Evolutionary conservation across 345 rosid species (phyloP), one percentile per base, ranked within the genome.

Genomic region (Corymbia maculata): DNA sequence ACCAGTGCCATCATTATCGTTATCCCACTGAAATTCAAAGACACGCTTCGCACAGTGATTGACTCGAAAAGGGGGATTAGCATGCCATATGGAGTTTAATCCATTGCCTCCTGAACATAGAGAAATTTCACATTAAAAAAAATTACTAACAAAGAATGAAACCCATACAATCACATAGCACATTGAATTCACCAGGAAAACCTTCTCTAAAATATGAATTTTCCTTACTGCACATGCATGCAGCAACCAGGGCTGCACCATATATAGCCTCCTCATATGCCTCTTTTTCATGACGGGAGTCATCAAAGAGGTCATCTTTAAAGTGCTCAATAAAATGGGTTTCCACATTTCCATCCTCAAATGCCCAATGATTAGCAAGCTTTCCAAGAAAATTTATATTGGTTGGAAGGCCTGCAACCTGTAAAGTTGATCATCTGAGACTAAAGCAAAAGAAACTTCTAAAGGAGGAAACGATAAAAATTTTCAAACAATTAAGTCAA

Each of bases 331-430:
- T 96, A 90, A 97, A 96, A 93, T 97, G 99, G 16, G 99, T 97
- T 94, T 97, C 99, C 89, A 97, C 97, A 79, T 94, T 90, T 68
- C 97, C 99, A 91, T 89, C 94, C 92, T 92, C 93, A 92, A 97
- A 97, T 88, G 93, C 96, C 91, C 87, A 91, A 86, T 97, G 97
- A 89, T 91, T 92, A 79, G 98, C 95, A 91, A 97, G 98, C 85
- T 93, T 95, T 87, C 92, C 95, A 84, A 97, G 94, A 90, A 97
- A 97, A 90, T 90, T 93, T 87, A 97, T 94, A 92, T 97, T 97
- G 80, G 98, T 97, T 30, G 99, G 99, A 87, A 97, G 95, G 89
- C 99, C 99, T 51, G 96, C 99, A 64, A 97, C 98, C 99, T 97
- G 94, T 86, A 94, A 90, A 85, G 24, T 85, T 2, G 24, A 85